Evolutionary conservation across 2,329 filamentous ascomycete species (phyloP).

Genomic region (Drechslerella coelobrocha): DNA sequence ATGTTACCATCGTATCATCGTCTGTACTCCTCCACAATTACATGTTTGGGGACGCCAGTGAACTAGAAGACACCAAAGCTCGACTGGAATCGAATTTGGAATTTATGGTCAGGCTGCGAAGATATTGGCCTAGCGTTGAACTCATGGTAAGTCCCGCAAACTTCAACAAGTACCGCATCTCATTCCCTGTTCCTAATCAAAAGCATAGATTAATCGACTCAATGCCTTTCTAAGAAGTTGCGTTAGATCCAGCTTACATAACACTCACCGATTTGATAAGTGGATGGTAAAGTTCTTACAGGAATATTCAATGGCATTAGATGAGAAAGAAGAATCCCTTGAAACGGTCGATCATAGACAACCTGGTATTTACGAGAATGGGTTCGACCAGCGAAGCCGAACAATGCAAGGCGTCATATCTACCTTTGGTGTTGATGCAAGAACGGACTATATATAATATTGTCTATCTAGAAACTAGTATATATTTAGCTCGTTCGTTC

Average conservation of each 20-base stretch:
- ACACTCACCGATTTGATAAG: slow-evolving; percentile 56
- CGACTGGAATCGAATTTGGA: slow-evolving; percentile 57
- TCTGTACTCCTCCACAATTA: slow-evolving; percentile 57
- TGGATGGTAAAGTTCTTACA: slow-evolving; percentile 57
- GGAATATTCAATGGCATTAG: slow-evolving; percentile 56
- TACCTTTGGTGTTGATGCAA: slow-evolving; percentile 3
- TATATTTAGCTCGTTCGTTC: background rate
- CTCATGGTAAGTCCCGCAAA: slow-evolving; percentile 55
- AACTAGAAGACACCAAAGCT: slow-evolving; percentile 54
- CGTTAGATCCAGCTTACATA: slow-evolving; percentile 53
- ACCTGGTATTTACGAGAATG: slow-evolving; percentile 5
- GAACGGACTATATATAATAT: background rate
- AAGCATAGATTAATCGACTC: slow-evolving; percentile 56
- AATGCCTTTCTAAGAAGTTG: slow-evolving; percentile 57
- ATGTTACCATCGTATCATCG: slow-evolving; percentile 58
- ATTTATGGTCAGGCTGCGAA: slow-evolving; percentile 56
- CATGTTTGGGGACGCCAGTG: slow-evolving; percentile 56
- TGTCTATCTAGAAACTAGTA: background rate
- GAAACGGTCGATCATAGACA: background rate
- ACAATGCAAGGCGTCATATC: slow-evolving; percentile 29
- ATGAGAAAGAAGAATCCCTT: slow-evolving; percentile 40
- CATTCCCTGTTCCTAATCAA: background rate
- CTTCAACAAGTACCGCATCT: background rate
- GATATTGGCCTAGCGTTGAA: slow-evolving; percentile 58
- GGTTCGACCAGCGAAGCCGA: slow-evolving; percentile 13